Base-by-base conservation (phyloP, 331 rosid genomes). In the Quercus phellos region DNA sequence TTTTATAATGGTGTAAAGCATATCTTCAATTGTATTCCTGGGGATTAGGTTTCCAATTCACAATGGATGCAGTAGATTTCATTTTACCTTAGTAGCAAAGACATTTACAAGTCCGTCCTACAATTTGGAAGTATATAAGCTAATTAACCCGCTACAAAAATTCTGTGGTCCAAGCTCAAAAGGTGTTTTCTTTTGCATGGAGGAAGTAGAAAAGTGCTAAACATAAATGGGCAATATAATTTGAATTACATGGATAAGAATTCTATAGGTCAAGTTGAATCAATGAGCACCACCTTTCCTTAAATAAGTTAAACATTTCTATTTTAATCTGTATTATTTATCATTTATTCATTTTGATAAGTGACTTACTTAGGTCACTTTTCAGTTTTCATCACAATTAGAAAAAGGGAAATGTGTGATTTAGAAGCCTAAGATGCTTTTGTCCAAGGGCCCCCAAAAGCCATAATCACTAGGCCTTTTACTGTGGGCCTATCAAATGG, bases 381-480 rank as follows among this genome's bases (percentile, higher is more conserved):
- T 73, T 74, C 78, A 72, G 74, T 35, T 76, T 68, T 42, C 64
- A 75, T n/a, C 59, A 66, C 22, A 78, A 74, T 46, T 84, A 74
- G 43, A 21, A 79, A 83, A 69, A 51, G 56, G 64, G 7, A 71
- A 43, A 72, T 81, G 50, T 72, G 73, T 78, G 68, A 54, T 79
- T 68, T 38, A 46, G 79, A 56, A 78, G 80, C 76, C 81, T 88
- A 87, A 83, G 89, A 84, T 87, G 81, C 97, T 87, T 79, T 80
- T 68, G 76, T 85, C 63, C 27, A 21, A 61, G 38, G 86, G 71
- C 78, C 81, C 84, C 81, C 89, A 83, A 83, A 80, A 55, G 74
- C 68, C 84, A 86, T 68, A 77, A 87, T 80, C 68, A 79, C 50
- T 3, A 43, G 74, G 79, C 82, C 88, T 87, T 90, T 85, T 79